A percentile compares a stretch with the other conserved stretches of the same genome.
Evolutionary conservation across 768 basidiomycete species (phyloP).

Genomic region (Lactifluus rugatus): DNA sequence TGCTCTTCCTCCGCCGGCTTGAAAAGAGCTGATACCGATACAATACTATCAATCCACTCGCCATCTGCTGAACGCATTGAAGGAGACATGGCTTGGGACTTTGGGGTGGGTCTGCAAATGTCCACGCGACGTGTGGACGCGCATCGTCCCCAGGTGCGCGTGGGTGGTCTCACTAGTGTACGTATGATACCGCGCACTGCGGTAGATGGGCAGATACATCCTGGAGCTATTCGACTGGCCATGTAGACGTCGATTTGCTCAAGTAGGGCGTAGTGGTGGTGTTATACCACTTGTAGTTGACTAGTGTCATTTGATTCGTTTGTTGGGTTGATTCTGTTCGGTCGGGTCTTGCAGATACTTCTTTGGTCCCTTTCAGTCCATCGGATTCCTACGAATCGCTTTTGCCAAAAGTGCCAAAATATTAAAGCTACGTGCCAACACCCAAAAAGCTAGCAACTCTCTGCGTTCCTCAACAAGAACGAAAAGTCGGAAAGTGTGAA

Average conservation of each 20-base stretch:
- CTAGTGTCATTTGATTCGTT: background rate
- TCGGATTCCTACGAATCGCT: no score
- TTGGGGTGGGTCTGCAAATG: slow-evolving; percentile 1
- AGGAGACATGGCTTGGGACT: slow-evolving; percentile 16
- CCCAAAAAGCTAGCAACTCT: no score
- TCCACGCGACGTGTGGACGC: background rate
- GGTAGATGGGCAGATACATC: background rate
- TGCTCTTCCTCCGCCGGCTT: background rate
- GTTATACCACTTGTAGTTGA: background rate
- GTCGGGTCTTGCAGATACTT: background rate
- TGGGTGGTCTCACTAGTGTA: slow-evolving; percentile 13
- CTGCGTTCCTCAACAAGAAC: no score
- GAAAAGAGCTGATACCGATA: background rate
- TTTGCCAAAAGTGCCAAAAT: no score
- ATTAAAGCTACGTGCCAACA: no score
- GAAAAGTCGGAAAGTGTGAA: no score
- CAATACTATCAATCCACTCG: background rate
- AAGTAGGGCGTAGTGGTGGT: background rate
- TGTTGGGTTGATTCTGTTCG: background rate
- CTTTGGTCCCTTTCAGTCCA: background rate
- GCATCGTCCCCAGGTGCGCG: slow-evolving; percentile 3
- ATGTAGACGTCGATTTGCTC: background rate
- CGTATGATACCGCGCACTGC: slow-evolving; percentile 14
- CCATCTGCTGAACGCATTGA: slow-evolving; percentile 10
- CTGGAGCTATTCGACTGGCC: background rate